A percentile compares a stretch with the other conserved stretches of the same genome.
phyloP scores from a whole-genome alignment of 768 basidiomycete species.

The Boletus huronensis region DNA sequence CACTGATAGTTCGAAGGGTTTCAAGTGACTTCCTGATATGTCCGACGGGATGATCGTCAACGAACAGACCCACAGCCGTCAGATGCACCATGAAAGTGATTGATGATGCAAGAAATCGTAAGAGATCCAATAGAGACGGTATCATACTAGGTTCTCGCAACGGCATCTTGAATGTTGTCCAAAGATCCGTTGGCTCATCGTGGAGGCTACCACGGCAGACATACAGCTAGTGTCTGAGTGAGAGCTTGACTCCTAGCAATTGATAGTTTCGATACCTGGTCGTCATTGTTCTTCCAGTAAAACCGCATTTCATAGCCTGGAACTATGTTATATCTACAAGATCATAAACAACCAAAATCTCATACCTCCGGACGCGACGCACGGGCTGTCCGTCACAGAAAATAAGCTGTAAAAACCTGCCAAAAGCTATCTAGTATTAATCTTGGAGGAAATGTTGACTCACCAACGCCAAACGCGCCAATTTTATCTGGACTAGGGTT shows the following conservation, averaged over 20 bases:
- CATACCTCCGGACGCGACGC: not conserved
- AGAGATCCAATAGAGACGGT: slow-evolving; percentile 76
- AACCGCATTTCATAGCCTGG: not conserved
- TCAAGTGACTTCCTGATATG: slow-evolving; percentile 60
- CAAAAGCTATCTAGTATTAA: no score
- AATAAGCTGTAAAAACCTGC: slow-evolving; percentile 72
- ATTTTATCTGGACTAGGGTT: slow-evolving; percentile 95
- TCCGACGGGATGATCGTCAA: slow-evolving; percentile 68
- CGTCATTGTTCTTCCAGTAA: not conserved
- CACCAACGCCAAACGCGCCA: slow-evolving; percentile 90
- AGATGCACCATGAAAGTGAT: slow-evolving; percentile 89
- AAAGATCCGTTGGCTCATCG: slow-evolving; percentile 33
- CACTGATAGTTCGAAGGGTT: slow-evolving; percentile 39
- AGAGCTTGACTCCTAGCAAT: not conserved
- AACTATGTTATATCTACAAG: not conserved
- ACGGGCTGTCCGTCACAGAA: slow-evolving; percentile 45
- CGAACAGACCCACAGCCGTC: slow-evolving; percentile 67
- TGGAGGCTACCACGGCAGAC: not conserved
- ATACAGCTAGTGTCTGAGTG: not conserved
- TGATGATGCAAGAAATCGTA: slow-evolving; percentile 84
- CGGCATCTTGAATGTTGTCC: slow-evolving; percentile 86
- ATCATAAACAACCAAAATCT: not conserved
- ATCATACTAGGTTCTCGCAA: slow-evolving; percentile 74
- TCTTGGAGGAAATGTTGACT: slow-evolving; percentile 10
- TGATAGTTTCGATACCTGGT: not conserved